Percentiles rank a stretch among this genome's conserved stretches.
Conservation (phyloP, 257 asterid genomes). For the Pogostemon cablin region DNA sequence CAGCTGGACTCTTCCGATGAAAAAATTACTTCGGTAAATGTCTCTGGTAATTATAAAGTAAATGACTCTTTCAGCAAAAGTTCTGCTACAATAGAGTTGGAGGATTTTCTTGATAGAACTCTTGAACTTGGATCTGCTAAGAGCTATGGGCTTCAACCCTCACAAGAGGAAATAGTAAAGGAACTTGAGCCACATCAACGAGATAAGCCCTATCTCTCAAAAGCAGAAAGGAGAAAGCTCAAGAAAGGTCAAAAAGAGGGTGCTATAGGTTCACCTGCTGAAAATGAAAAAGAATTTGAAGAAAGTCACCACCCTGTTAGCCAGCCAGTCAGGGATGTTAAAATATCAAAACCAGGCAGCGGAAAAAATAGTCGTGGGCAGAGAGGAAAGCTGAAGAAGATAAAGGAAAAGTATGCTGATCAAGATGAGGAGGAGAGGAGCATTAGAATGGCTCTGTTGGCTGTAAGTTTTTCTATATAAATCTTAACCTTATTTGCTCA, state of each 20-base stretch:
- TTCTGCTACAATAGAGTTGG: slow-evolving; percentile 56
- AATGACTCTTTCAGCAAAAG: slow-evolving; percentile 44
- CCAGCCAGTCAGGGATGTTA: slow-evolving; percentile 41
- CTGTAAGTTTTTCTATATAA: slow-evolving; percentile 52
- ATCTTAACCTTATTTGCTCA: slow-evolving; percentile 16
- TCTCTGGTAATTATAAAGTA: slow-evolving; percentile 33
- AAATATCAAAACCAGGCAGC: slow-evolving; percentile 44
- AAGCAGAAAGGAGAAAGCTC: slow-evolving; percentile 91
- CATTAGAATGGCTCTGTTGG: slow-evolving; percentile 83
- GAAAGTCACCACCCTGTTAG: slow-evolving; percentile 39
- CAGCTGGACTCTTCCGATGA: slow-evolving; percentile 41
- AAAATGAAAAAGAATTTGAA: slow-evolving; percentile 42
- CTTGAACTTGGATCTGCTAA: slow-evolving; percentile 88
- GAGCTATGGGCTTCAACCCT: slow-evolving; percentile 57
- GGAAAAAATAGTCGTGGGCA: slow-evolving; percentile 90
- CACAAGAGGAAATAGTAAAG: slow-evolving; percentile 44
- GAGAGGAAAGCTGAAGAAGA: slow-evolving; percentile 87
- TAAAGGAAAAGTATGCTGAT: slow-evolving; percentile 97
- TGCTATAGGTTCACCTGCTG: slow-evolving; percentile 36
- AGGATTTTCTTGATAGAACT: slow-evolving; percentile 90
- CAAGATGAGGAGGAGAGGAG: slow-evolving; percentile 97
- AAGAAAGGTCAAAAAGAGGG: slow-evolving; percentile 80
- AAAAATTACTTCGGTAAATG: slow-evolving; percentile 31
- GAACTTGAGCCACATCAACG: slow-evolving; percentile 53
- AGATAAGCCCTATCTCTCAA: slow-evolving; percentile 83